Conservation (phyloP, 78 protist genomes). For the Pelomyxa schiedti region DNA sequence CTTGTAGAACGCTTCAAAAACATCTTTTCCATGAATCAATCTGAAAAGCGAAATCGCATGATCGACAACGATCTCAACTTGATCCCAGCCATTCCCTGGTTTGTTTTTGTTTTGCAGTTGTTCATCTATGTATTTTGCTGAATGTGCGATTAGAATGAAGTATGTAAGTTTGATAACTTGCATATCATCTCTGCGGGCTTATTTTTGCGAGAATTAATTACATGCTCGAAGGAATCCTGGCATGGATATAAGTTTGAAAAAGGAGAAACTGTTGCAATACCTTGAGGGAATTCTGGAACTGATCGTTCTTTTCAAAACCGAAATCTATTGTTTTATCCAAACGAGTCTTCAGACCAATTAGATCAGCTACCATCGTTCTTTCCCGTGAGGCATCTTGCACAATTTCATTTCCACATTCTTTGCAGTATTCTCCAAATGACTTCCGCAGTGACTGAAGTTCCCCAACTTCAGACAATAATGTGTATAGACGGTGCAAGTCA, state of each 20-base stretch:
- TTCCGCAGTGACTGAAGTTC: conserved; percentile 2
- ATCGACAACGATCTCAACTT: conserved; percentile 29
- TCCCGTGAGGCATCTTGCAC: conserved; percentile 44
- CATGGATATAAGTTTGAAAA: background rate
- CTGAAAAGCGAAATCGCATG: conserved; percentile 64
- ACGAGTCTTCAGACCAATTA: conserved; percentile 38
- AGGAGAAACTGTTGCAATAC: background rate
- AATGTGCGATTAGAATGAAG: no score
- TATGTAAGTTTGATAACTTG: background rate
- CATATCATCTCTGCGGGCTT: conserved; percentile 76
- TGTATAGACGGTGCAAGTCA: conserved; percentile 26
- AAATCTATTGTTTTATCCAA: conserved; percentile 15
- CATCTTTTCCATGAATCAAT: conserved; percentile 76
- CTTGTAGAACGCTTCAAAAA: conserved; percentile 95
- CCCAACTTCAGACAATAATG: conserved; percentile 11
- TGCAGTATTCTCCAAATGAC: conserved; percentile 19
- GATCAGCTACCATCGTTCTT: conserved; percentile 47
- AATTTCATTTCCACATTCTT: conserved; percentile 36
- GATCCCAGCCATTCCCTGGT: conserved; percentile 26
- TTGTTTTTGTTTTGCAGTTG: conserved; percentile 42
- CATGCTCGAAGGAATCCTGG: conserved; percentile 65
- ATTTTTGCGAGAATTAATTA: conserved; percentile 56
- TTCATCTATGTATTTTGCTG: conserved; percentile 72
- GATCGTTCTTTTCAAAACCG: conserved; percentile 33
- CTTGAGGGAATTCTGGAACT: conserved; percentile 30